These are phyloP conservation scores for Komagataella mondaviorum DNA, from an alignment of 805 yeast genomes.

Conservation along the genomic window DNA sequence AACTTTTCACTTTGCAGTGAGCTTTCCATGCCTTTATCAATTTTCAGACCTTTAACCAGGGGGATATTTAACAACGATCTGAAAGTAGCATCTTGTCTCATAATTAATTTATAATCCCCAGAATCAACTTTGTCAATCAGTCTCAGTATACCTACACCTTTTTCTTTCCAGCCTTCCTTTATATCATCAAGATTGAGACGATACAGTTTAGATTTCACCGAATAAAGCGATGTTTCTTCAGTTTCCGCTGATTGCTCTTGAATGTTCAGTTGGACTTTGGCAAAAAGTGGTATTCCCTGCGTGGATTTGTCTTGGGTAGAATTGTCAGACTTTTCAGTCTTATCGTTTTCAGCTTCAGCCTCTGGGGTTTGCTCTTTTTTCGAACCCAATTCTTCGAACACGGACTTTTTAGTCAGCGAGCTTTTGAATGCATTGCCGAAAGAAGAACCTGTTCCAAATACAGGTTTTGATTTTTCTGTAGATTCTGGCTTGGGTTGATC, in stretches of 20 bases:
- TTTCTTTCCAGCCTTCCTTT: slow-evolving; percentile 85
- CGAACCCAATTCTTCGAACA: slow-evolving; percentile 27
- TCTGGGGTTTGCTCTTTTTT: slow-evolving; percentile 4
- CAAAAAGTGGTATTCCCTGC: slow-evolving; percentile 22
- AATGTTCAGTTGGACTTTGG: slow-evolving; percentile 46
- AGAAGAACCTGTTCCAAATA: slow-evolving; percentile 31
- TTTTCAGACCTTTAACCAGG: slow-evolving; percentile 43
- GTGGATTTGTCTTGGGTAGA: slow-evolving; percentile 15
- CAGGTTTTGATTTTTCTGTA: slow-evolving; percentile 10
- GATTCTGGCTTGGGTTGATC: background rate
- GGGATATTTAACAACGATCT: slow-evolving; percentile 74
- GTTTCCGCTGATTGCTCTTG: slow-evolving; percentile 84
- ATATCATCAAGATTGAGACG: slow-evolving; percentile 53
- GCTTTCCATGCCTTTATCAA: slow-evolving; percentile 73
- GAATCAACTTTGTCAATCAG: slow-evolving; percentile 22
- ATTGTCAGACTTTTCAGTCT: slow-evolving; percentile 8
- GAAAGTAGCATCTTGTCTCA: slow-evolving; percentile 82
- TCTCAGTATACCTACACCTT: slow-evolving; percentile 84
- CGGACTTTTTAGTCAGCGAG: slow-evolving; percentile 38
- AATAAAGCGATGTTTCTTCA: slow-evolving; percentile 54
- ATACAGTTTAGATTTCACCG: slow-evolving; percentile 68
- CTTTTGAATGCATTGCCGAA: slow-evolving; percentile 44
- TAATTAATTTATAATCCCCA: slow-evolving; percentile 53
- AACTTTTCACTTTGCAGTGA: slow-evolving; percentile 78
- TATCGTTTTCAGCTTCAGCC: slow-evolving; percentile 7